Percentiles rank a stretch among this genome's conserved stretches.
phyloP scores from a whole-genome alignment of 2,329 filamentous ascomycete species.

The Ploettnerulaceae sp. region DNA sequence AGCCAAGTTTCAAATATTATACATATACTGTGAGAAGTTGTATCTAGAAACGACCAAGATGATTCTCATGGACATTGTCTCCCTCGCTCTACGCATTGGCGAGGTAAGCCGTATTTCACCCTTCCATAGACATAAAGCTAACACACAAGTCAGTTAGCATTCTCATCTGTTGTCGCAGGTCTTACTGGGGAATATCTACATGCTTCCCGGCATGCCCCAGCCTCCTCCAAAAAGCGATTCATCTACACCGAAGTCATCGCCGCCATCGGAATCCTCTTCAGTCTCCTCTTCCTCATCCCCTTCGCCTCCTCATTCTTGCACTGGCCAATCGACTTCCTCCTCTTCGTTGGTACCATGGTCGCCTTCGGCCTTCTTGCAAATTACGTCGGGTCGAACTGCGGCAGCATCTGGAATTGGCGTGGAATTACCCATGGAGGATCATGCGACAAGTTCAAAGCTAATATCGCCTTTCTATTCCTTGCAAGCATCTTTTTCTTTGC shows the following conservation, averaged over 20 bases:
- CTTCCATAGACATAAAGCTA: background rate
- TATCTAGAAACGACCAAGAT: conserved; percentile 15
- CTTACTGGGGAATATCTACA: conserved; percentile 64
- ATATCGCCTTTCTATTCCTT: conserved; percentile 28
- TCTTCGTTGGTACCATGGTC: conserved; percentile 59
- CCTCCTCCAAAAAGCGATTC: conserved; percentile 57
- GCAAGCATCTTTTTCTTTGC: conserved; percentile 24
- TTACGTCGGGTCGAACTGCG: conserved; percentile 53
- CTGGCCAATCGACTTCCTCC: conserved; percentile 66
- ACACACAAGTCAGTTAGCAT: conserved; percentile 54
- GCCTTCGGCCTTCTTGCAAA: conserved; percentile 46
- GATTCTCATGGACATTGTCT: conserved; percentile 22
- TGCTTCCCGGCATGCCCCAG: conserved; percentile 37
- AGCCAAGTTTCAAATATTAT: background rate
- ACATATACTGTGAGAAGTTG: background rate
- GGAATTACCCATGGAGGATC: conserved; percentile 71
- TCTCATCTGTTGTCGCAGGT: conserved; percentile 67
- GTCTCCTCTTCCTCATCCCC: conserved; percentile 67
- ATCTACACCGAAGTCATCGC: conserved; percentile 74
- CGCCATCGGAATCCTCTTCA: conserved; percentile 62
- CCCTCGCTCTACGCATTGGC: conserved; percentile 26
- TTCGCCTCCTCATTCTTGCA: conserved; percentile 62
- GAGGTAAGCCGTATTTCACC: conserved; percentile 20
- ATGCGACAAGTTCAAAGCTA: conserved; percentile 68
- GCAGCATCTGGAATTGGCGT: conserved; percentile 73